Evolutionary conservation across 1,139 yeast genomes (phyloP), one percentile per base, ranked within the genome.

Genomic region (Petasospora rhodanensis): DNA sequence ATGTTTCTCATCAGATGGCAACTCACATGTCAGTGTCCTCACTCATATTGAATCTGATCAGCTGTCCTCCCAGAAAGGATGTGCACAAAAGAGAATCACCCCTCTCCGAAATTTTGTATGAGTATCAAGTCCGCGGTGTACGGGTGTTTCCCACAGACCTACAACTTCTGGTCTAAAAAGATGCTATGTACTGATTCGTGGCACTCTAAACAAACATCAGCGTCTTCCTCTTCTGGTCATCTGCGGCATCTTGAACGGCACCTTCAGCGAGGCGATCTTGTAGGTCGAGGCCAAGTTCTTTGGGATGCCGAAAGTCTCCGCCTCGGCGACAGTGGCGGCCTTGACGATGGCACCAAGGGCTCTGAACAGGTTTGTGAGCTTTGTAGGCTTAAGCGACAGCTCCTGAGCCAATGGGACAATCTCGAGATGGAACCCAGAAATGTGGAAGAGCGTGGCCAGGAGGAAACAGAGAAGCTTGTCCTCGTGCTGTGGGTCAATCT

Each of bases 231-330:
- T 70, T 66, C 79, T 77, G 12, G 79, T 73, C 70, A 84, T 70
- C 50, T 83, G 91, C 8, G 98, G 98, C 37, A 86, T 67, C 56
- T 79, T 81, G 61, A 93, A 81, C 24, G 99, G 99, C 23, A 87
- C 95, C 56, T 75, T 79, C 58, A 91, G 71, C 15, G 73, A 61
- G 7, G 96, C 98, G 45, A 89, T 69, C 61, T 86, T 86, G 58
- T 82, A 79, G 28, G 76, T 68, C 10, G 75, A 58, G 18, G 84
- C 83, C 38, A 73, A 70, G 28, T 74, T 62, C 58, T 74, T 78
- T 33, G 85, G 74, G 42, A 87, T 68, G n/a, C 86, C 89, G 43
- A 82, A 73, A 3, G 86, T 87, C 52, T 82, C 89, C 16, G 93
- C 89, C 61, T 86, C 89, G 7, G 81, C 73, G 16, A 72, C 79